Base-by-base conservation (phyloP, 2,329 filamentous ascomycete genomes). In the Calonectria ilicicola region DNA sequence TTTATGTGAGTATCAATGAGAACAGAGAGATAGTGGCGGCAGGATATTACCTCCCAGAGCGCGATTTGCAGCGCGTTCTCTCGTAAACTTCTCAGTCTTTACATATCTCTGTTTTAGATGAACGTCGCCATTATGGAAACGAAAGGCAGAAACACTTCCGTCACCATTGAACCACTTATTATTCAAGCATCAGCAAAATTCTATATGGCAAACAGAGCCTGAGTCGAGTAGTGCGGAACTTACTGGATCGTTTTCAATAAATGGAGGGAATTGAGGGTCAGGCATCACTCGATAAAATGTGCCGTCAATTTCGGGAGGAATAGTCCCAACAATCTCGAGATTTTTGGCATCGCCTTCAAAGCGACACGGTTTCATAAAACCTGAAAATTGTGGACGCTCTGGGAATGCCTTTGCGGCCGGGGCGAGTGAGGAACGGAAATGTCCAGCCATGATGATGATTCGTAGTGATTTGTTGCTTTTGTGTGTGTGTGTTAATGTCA, bases 221-320 rank as follows among this genome's bases (percentile, higher is more conserved):
- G 15, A 26, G 5, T 19, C 23, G 17, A 7, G 15, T 12, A 17
- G 12, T 2, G 38, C 32, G 26, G n/a, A 40, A 29, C 58, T 21
- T 40, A 63, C 58, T 14, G 38, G 21, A 40, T 63, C 58, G 21
- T 68, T 42, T 12, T 63, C 56, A 3, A 72, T n/a, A 40, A 67
- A 72, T 8, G 69, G 64, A 6, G 47, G 56, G 17, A 72, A 72
- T 17, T 72, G 69, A 7, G 69, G 69, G 14, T 72, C 69, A 3
- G 69, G 69, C 69, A 72, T 72, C 23, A 72, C 69, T 21, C 69
- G 65, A 46, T 72, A 72, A 35, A 72, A 72, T 38, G 69, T 72
- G 21, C 69, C 69, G 27, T 72, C 69, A 12, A 72, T 47, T 49
- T 72, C 69, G 1, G 53, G 19, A 12, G 69, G 69, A 21, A 72